Base-by-base conservation (phyloP, 2,329 filamentous ascomycete genomes). In the Fusarium duplospermum region DNA sequence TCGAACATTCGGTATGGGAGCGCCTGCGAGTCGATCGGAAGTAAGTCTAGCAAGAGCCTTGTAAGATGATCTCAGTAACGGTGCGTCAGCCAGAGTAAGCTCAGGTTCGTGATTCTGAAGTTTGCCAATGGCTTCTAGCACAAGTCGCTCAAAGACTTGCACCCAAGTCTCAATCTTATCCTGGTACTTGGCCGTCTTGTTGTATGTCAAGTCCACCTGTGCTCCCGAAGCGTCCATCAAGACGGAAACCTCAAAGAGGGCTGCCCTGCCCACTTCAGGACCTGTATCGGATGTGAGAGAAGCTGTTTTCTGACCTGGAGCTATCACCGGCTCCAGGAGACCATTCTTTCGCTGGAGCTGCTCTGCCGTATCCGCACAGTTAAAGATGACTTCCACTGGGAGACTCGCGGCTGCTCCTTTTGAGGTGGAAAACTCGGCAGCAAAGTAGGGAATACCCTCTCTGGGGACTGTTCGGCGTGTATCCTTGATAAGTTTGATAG, bases 321-420 rank as follows among this genome's bases (percentile, higher is more conserved):
- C 78, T 4, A 82, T 70, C 1, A 87, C 76, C 35, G 87, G 86
- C 67, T 87, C 83, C 10, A 91, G 83, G 2, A 91, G 80, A 1
- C 86, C 84, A 50, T 87, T 85, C 11, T 84, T 81, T 2, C 83
- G 82, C 60, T 87, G 85, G 0, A 88, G 77, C n/a, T 86, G 84
- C 58, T 88, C 85, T 18, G 86, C 80, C 0, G 85, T 84, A 4
- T 89, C 88, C 2, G 86, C 82, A 72, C 88, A 89, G 65, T 85
- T 90, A 78, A 92, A 90, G 36, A 90, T 84, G 40, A 92, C 82
- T 77, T 92, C 90, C 57, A 91, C 85, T 0, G 88, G 88, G 68
- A 84, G 84, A 45, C 87, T 84, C 2, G 82, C 76, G 1, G 78
- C 72, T 0, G 79, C 71, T 1, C 76, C 78, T n/a, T 80, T 76